Conservation (phyloP, 345 rosid genomes). For the Dovyalis caffra region DNA sequence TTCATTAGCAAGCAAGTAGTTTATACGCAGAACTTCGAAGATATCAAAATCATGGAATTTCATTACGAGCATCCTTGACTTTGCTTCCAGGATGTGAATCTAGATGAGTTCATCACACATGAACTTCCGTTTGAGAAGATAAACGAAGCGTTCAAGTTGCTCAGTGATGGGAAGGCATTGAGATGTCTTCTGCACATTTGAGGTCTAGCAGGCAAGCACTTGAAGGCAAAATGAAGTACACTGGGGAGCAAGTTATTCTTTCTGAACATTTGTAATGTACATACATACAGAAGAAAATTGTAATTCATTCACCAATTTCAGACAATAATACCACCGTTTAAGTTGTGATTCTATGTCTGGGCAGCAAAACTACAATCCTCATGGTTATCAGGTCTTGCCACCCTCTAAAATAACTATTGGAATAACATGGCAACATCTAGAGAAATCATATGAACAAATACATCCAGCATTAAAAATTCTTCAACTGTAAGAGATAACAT, state of each 20-base stretch:
- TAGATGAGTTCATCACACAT: slow-evolving; percentile 31
- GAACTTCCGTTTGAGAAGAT: slow-evolving; percentile 41
- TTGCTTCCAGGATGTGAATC: slow-evolving; percentile 30
- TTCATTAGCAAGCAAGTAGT: background rate
- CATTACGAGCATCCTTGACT: background rate
- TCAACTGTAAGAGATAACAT: background rate
- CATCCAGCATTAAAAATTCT: background rate
- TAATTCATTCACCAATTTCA: background rate
- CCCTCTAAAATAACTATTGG: background rate
- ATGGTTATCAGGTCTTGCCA: background rate
- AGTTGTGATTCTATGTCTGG: background rate
- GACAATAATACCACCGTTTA: background rate
- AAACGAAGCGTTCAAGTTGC: slow-evolving; percentile 34
- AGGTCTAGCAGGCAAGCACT: background rate
- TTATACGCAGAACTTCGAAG: background rate
- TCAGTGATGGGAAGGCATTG: slow-evolving; percentile 37
- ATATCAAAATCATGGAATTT: background rate
- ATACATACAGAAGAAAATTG: background rate
- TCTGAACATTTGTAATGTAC: background rate
- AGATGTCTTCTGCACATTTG: slow-evolving; percentile 36
- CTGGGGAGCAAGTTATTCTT: background rate
- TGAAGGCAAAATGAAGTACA: too few species aligned
- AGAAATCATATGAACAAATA: background rate
- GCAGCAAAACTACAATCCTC: background rate
- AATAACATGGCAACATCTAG: background rate